Conservation (phyloP, 1,139 yeast species). For the Hyphopichia fennica region DNA sequence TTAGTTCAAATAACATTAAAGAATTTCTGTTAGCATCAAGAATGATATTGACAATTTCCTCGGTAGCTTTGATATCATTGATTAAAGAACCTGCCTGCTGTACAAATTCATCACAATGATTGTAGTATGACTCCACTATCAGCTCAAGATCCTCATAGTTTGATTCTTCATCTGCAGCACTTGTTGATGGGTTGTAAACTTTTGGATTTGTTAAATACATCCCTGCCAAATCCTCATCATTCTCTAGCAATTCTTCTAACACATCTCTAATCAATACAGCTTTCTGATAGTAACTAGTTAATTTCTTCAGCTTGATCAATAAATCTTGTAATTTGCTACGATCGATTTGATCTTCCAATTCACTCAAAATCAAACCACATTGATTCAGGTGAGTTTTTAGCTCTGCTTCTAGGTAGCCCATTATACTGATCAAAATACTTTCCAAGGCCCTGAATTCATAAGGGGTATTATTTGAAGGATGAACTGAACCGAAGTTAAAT, state of each 20-base stretch:
- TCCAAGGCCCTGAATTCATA: conserved; percentile 92
- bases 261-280: conserved; percentile 81
- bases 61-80: conserved; percentile 87
- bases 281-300: conserved; percentile 81
- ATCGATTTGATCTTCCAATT: conserved; percentile 83
- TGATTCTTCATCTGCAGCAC: conserved; percentile 8
- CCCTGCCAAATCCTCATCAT: conserved; percentile 85
- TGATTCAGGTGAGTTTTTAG: conserved; percentile 70
- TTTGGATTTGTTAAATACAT: conserved; percentile 66
- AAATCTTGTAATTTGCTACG: conserved; percentile 78
- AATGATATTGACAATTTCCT: conserved; percentile 93
- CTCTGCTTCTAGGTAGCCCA: conserved; percentile 83
- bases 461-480: conserved; percentile 23
- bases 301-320: conserved; percentile 75
- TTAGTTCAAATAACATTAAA: conserved; percentile 83
- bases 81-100: conserved; percentile 87
- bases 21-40: conserved; percentile 94
- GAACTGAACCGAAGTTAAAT: conserved; percentile 15
- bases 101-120: conserved; percentile 94
- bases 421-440: conserved; percentile 79
- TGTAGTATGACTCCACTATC: conserved; percentile 88
- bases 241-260: conserved; percentile 81
- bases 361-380: conserved; percentile 77
- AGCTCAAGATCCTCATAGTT: conserved; percentile 81
- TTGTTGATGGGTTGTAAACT: conserved; percentile 18